Evolutionary conservation across 2,329 filamentous ascomycete species (phyloP).

Genomic region (Colletotrichum sp.): DNA sequence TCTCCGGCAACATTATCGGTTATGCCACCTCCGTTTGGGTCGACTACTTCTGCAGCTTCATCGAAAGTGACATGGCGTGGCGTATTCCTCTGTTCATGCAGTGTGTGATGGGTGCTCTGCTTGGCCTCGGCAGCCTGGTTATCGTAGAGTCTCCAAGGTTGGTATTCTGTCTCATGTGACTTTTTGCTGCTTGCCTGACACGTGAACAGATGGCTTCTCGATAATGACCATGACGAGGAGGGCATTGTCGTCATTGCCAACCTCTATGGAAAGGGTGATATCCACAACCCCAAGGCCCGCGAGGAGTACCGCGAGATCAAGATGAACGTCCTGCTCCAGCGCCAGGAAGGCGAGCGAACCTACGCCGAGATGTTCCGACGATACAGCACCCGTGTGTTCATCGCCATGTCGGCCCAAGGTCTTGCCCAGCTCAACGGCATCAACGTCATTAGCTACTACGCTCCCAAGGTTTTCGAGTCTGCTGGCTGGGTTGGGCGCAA

Average conservation of each 20-base stretch:
- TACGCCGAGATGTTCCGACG: conserved; percentile 95
- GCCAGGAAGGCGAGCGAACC: conserved; percentile 91
- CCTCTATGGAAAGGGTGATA: conserved; percentile 92
- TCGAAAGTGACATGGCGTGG: conserved; percentile 86
- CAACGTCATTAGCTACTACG: conserved; percentile 99
- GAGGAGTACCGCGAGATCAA: conserved; percentile 99
- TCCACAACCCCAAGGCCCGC: conserved; percentile 88
- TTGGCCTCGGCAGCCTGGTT: conserved; percentile 84
- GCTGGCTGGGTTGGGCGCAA: conserved; percentile 93
- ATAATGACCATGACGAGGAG: conserved; percentile 98
- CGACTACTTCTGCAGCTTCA: conserved; percentile 95
- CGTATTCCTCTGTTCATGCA: conserved; percentile 89
- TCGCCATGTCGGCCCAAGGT: conserved; percentile 97
- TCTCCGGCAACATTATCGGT: conserved; percentile 94
- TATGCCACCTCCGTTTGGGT: conserved; percentile 98
- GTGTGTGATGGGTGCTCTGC: conserved; percentile 88
- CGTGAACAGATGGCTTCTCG: conserved; percentile 81
- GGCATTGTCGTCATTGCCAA: conserved; percentile 98
- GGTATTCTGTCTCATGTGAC: conserved; percentile 22
- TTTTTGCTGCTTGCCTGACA: neutral
- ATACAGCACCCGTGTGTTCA: conserved; percentile 91
- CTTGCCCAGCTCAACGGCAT: conserved; percentile 98
- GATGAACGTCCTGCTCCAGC: conserved; percentile 91
- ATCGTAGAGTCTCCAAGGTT: conserved; percentile 97
- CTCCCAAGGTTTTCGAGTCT: conserved; percentile 93